These are phyloP conservation scores for Diplotaxis tenuifolia DNA, from an alignment of 345 rosid species.

Conservation along the genomic window DNA sequence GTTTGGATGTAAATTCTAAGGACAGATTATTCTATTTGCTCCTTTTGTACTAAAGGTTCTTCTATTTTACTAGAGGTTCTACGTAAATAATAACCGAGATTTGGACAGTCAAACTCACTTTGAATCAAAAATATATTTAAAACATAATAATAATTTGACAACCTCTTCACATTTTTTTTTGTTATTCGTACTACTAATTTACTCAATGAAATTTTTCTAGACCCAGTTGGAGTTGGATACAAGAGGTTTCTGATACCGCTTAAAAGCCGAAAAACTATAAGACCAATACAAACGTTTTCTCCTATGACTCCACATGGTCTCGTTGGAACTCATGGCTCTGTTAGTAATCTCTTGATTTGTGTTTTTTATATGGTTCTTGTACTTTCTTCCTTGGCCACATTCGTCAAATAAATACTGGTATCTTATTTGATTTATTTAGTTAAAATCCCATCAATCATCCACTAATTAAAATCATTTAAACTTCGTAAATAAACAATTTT, in stretches of 20 bases:
- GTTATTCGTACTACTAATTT: not conserved
- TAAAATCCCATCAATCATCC: not conserved
- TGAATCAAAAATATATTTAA: no score
- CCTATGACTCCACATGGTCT: constrained; percentile 31
- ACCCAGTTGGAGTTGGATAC: not conserved
- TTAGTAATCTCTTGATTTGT: not conserved
- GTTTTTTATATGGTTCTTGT: constrained; percentile 22
- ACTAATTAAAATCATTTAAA: not conserved
- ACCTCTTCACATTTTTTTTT: not conserved
- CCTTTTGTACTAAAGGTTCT: not conserved
- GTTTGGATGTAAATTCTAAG: not conserved
- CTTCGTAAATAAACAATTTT: not conserved
- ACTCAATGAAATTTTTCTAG: not conserved
- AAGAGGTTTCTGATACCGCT: not conserved
- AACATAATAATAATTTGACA: not conserved
- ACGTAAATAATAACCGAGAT: not conserved
- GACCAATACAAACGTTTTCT: constrained; percentile 4
- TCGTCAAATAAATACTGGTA: not conserved
- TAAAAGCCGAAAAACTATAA: not conserved
- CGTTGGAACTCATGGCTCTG: constrained; percentile 36
- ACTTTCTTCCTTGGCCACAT: constrained; percentile 9
- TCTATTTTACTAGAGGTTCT: not conserved
- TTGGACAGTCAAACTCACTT: not conserved
- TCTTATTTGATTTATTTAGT: not conserved
- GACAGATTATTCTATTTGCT: not conserved